phyloP scores from a whole-genome alignment of 1,139 yeast genomes.

The Pneumocystis wakefieldiae region DNA sequence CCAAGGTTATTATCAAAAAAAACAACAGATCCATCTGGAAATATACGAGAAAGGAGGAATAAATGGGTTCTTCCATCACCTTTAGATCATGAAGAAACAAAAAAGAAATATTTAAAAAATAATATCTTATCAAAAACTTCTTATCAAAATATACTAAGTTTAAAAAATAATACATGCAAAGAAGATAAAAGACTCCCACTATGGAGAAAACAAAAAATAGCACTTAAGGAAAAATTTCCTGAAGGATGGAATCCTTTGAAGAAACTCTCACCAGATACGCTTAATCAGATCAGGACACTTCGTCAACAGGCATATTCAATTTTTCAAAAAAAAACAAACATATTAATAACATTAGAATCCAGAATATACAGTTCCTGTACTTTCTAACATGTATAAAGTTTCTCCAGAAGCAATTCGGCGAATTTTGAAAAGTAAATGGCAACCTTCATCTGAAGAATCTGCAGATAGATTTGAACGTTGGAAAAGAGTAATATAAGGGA shows the following conservation, averaged over 20 bases:
- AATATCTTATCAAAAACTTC: background rate
- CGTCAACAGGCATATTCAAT: constrained; percentile 20
- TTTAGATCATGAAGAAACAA: background rate
- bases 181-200: background rate
- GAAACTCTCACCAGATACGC: constrained; percentile 52
- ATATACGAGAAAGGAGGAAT: background rate
- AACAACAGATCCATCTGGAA: background rate
- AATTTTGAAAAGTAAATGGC: constrained; percentile 64
- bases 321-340: background rate
- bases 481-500: constrained; percentile 31
- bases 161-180: background rate
- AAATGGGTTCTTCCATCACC: background rate
- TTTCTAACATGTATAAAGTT: constrained; percentile 50
- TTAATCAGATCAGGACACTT: constrained; percentile 47
- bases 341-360: constrained; percentile 30
- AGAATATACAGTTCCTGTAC: constrained; percentile 39
- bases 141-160: background rate
- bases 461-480: constrained; percentile 34
- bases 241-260: constrained; percentile 55
- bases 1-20: background rate
- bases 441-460: constrained; percentile 43
- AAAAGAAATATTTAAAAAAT: background rate
- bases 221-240: constrained; percentile 1
- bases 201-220: background rate
- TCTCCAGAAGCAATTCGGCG: constrained; percentile 78